Percentiles rank a stretch among this genome's conserved stretches.
These are phyloP conservation scores for Solanum neorickii DNA, from an alignment of 257 asterid species.

Conservation along the genomic window DNA sequence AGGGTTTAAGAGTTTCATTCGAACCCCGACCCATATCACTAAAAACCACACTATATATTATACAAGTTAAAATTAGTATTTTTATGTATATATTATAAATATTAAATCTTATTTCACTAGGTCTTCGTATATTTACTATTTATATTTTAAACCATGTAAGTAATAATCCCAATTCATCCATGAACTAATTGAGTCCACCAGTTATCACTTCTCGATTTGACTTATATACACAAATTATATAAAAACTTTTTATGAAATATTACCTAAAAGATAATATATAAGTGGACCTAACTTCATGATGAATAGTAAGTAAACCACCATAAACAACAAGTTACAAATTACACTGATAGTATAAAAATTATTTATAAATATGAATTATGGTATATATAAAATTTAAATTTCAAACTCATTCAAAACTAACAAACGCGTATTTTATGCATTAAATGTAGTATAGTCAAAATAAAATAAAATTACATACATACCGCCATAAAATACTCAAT, in stretches of 20 bases:
- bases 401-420: background rate
- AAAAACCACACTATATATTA: too few relatives aligned
- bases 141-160: background rate
- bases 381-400: too few relatives aligned
- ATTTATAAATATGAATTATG: too few relatives aligned
- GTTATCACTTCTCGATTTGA: background rate
- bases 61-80: too few relatives aligned
- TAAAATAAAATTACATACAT: too few relatives aligned
- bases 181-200: background rate
- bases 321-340: background rate
- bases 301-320: background rate
- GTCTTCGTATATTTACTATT: accelerated
- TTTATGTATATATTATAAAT: too few relatives aligned
- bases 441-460: background rate
- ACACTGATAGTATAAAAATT: too few relatives aligned
- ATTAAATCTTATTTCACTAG: too few relatives aligned
- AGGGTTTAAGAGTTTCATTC: too few relatives aligned
- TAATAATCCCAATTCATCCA: accelerated
- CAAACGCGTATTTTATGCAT: background rate
- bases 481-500: constrained; percentile 42
- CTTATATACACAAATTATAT: background rate
- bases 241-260: background rate
- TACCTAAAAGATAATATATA: too few relatives aligned
- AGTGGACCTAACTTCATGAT: too few relatives aligned
- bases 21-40: too few relatives aligned